These are phyloP conservation scores for Chaetomium tenue DNA, from an alignment of 495 filamentous ascomycete genomes.

Conservation along the genomic window DNA sequence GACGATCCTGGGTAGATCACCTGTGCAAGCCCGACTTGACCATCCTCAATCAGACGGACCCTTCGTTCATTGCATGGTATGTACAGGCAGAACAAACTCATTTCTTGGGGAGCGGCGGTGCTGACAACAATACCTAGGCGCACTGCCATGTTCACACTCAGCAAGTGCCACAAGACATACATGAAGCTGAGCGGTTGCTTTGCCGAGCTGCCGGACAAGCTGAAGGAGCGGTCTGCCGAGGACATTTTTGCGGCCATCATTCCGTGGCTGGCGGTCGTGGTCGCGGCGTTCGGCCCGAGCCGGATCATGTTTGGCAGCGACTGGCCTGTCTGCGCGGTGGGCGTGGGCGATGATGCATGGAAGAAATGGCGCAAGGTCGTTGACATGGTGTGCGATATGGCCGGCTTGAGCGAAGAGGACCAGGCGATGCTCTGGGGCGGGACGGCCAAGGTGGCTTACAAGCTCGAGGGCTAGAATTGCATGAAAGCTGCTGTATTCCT, in stretches of 20 bases:
- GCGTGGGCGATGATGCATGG: conserved; percentile 57
- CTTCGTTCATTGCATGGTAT: conserved; percentile 56
- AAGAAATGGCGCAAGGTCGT: conserved; percentile 58
- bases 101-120: background rate
- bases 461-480: conserved; percentile 38
- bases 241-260: conserved; percentile 48
- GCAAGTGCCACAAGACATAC: conserved; percentile 60
- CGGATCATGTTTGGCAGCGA: conserved; percentile 85
- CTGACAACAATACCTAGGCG: conserved; percentile 30
- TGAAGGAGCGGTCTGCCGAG: conserved; percentile 41
- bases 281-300: conserved; percentile 65
- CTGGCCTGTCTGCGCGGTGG: conserved; percentile 82
- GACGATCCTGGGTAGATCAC: conserved; percentile 58
- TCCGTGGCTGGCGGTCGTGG: conserved; percentile 65
- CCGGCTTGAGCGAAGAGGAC: conserved; percentile 55
- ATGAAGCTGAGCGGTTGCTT: conserved; percentile 90
- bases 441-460: conserved; percentile 66
- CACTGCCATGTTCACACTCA: conserved; percentile 57
- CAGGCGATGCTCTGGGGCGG: conserved; percentile 64
- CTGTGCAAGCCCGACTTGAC: conserved; percentile 81
- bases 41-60: conserved; percentile 50
- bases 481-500: background rate
- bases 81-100: background rate
- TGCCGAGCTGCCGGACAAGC: conserved; percentile 61
- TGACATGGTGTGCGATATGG: conserved; percentile 58